Percentiles rank a stretch among this genome's conserved stretches.
Evolutionary conservation across 768 basidiomycete species (phyloP).

Genomic region (Trametes cubensis): DNA sequence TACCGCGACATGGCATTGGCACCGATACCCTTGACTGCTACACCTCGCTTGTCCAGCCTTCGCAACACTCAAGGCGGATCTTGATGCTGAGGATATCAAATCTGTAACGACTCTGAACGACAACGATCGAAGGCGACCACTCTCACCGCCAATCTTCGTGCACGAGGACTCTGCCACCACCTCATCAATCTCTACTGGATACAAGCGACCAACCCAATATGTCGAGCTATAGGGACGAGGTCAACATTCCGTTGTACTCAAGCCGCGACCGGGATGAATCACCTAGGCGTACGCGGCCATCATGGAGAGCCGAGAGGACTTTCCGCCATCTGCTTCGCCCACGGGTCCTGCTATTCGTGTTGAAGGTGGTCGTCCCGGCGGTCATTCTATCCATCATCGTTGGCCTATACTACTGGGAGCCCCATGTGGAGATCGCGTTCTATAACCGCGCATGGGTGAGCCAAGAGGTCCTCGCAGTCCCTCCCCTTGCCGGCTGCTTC

Average conservation of each 20-base stretch:
- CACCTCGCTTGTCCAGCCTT: too few species aligned
- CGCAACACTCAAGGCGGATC: too few species aligned
- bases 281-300: background rate
- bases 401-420: conserved; percentile 68
- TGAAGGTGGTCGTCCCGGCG: conserved; percentile 28
- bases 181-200: too few species aligned
- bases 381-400: conserved; percentile 42
- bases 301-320: background rate
- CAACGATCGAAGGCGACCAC: too few species aligned
- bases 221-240: conserved; percentile 2
- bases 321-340: conserved; percentile 21
- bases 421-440: conserved; percentile 83
- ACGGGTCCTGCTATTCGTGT: conserved; percentile 21
- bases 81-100: too few species aligned
- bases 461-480: conserved; percentile 65
- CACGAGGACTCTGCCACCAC: too few species aligned
- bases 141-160: too few species aligned
- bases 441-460: conserved; percentile 78
- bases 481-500: conserved; percentile 77
- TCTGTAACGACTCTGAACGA: too few species aligned
- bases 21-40: too few species aligned
- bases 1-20: too few species aligned
- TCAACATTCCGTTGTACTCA: conserved; percentile 1
- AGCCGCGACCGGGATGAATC: background rate
- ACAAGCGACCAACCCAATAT: background rate